These are phyloP conservation scores for Zygnema circumcarinatum DNA, from an alignment of 139 green algal genomes.

Conservation along the genomic window DNA sequence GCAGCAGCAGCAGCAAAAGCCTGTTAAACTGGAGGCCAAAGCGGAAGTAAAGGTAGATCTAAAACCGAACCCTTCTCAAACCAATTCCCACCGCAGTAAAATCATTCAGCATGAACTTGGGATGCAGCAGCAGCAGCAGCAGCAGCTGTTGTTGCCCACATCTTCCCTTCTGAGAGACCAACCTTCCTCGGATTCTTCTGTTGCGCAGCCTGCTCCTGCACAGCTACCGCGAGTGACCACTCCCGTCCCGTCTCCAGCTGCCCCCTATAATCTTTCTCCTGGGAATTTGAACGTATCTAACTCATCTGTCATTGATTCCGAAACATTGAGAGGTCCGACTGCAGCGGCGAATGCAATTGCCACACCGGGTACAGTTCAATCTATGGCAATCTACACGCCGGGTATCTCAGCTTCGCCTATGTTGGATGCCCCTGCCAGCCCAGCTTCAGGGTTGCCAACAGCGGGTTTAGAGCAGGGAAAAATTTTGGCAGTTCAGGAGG, in stretches of 20 bases:
- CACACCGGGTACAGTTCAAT: background rate
- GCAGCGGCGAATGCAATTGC: background rate
- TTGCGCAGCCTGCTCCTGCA: background rate
- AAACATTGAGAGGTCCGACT: background rate
- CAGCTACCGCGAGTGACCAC: background rate
- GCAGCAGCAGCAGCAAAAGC: background rate
- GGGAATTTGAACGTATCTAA: background rate
- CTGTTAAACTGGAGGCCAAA: constrained; percentile 8
- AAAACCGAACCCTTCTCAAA: background rate
- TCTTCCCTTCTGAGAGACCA: background rate
- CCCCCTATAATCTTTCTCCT: background rate
- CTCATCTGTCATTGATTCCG: background rate
- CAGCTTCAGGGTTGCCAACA: background rate
- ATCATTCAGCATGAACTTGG: background rate
- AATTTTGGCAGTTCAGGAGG: background rate
- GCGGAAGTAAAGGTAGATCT: background rate
- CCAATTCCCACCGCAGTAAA: background rate
- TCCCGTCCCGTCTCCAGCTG: background rate
- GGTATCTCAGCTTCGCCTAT: background rate
- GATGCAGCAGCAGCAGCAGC: constrained; percentile 14
- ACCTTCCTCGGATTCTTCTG: background rate
- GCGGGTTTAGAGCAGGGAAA: background rate
- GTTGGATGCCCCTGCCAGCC: background rate
- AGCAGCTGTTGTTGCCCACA: background rate
- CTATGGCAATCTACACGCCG: background rate